Evolutionary conservation across 306 rosid species (phyloP).

Genomic region (Gillenia trifoliata): DNA sequence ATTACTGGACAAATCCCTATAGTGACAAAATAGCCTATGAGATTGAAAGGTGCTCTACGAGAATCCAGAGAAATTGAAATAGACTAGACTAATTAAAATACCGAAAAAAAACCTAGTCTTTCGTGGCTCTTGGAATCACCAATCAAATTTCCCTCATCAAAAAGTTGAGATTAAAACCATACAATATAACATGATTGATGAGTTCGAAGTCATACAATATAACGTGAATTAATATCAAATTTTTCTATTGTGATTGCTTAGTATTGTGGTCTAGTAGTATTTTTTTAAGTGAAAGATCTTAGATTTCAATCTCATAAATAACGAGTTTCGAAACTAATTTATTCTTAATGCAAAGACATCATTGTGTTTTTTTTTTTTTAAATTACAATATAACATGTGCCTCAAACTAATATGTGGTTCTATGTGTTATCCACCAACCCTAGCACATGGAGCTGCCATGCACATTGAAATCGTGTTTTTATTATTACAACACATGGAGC

Average conservation of each 20-base stretch:
- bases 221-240: too few species aligned
- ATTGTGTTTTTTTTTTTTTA: too few species aligned
- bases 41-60: conserved; percentile 28
- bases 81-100: background rate
- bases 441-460: conserved; percentile 3
- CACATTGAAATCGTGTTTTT: conserved; percentile 4
- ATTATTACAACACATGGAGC: conserved; percentile 27
- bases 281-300: too few species aligned
- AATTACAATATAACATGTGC: background rate
- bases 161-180: conserved; percentile 14
- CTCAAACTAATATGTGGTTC: background rate
- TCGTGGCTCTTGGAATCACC: too few species aligned
- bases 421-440: background rate
- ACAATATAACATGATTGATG: background rate
- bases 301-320: too few species aligned
- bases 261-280: too few species aligned
- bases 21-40: conserved; percentile 34
- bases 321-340: too few species aligned
- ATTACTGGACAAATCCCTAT: conserved; percentile 21
- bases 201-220: too few species aligned
- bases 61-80: conserved; percentile 54
- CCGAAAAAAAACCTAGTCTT: background rate
- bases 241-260: too few species aligned
- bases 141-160: background rate
- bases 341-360: too few species aligned